Conservation (phyloP, 768 basidiomycete genomes). For the Harrya chromipes region DNA sequence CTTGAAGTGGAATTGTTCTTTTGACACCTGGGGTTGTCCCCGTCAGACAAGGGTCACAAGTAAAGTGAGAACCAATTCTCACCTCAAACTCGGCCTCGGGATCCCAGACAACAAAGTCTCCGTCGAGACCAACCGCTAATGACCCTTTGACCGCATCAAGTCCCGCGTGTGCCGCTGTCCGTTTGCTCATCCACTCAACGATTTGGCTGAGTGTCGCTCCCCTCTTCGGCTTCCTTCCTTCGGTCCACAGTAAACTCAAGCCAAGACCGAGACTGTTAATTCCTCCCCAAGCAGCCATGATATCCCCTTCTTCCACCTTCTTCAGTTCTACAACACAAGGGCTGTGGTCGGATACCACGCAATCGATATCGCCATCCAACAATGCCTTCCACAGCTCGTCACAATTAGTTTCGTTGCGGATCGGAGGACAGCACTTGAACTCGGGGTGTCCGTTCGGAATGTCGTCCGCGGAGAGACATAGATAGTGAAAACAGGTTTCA, state of each 20-base stretch:
- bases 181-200: conserved; percentile 69
- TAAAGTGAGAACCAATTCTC: conserved; percentile 4
- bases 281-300: conserved; percentile 94
- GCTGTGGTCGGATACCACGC: conserved; percentile 94
- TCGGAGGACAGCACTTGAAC: conserved; percentile 97
- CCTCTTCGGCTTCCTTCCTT: conserved; percentile 51
- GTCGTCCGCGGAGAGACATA: conserved; percentile 67
- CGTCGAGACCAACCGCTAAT: conserved; percentile 72
- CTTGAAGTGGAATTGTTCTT: conserved; percentile 77
- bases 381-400: conserved; percentile 81
- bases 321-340: conserved; percentile 86
- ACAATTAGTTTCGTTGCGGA: conserved; percentile 71
- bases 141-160: conserved; percentile 68
- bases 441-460: conserved; percentile 77
- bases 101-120: conserved; percentile 86
- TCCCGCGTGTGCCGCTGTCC: conserved; percentile 79
- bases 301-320: conserved; percentile 67
- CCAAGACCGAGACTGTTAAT: conserved; percentile 91
- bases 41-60: conserved; percentile 5
- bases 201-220: conserved; percentile 59
- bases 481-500: conserved; percentile 98
- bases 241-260: conserved; percentile 86
- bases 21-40: conserved; percentile 56
- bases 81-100: conserved; percentile 48
- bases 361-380: conserved; percentile 81